Base-by-base conservation (phyloP, 116 monocot species). In the Papilionanthe hybrid region DNA sequence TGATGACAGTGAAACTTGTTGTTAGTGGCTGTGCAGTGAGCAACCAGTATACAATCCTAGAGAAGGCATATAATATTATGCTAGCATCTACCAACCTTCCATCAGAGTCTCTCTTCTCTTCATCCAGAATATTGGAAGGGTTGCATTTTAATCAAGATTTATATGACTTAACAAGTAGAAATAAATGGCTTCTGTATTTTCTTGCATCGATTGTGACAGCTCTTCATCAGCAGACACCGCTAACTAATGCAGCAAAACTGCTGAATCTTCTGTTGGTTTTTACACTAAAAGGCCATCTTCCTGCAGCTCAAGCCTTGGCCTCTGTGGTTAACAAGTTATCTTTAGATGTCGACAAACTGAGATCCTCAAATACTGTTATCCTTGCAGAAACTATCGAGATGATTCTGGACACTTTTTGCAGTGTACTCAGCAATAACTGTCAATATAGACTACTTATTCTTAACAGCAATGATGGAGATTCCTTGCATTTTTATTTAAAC, bases 241-340 rank as follows among this genome's bases (percentile, higher is more conserved):
- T 95, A 42, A 81, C 90, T 65, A 81, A 93, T 86, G 76, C 85
- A 53, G 81, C 82, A 65, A 22, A 75, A 76, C 29, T 90, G 22
- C 79, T 89, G 77, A 85, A 81, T 20, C 72, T 91, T 63, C 79
- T 95, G 32, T 78, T 83, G 43, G 43, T 82, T 63, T 85, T 84
- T 56, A 81, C 90, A 86, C 87, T 93, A 18, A 90, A 83, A 79
- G 99, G 99, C 25, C 79, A 90, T 82, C 68, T 81, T 43, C 76
- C 90, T 71, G 81, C 95, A 32, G 91, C 93, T 82, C 95, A 99
- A 80, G 93, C 99, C 50, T 86, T 95, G 83, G 93, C 92, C 84
- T 99, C 99, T 43, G 78, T 93, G 42, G 1, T 93, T 43, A 99
- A 99, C 67, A 99, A 99, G 78, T 91, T 84, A 89, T 79, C 92